Base-by-base conservation (phyloP, 306 rosid genomes). In the Fragaria iinumae region DNA sequence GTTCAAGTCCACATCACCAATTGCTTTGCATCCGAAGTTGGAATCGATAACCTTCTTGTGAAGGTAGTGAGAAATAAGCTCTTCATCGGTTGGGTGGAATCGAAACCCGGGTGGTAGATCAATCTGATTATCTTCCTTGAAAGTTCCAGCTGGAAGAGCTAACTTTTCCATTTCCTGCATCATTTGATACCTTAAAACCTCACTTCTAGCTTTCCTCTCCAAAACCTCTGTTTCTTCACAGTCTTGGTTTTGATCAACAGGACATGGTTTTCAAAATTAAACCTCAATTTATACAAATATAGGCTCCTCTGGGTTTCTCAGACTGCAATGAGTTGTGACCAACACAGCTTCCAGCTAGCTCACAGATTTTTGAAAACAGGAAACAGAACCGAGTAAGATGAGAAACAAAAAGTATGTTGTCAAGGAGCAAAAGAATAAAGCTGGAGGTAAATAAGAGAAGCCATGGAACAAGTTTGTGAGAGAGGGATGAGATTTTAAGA, bases 71-170 rank as follows among this genome's bases (percentile, higher is more conserved):
- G 87, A 88, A 18, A 95, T 90, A n/a, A 95, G 99, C 86, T 95
- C 99, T 82, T 95, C 99, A 84, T 95, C 97, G 11, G 97, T 90
- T 0, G 99, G 99, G 17, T 95, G 99, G 73, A 95, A 95, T 34
- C 99, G 92, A 80, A 95, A 95, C 0, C 99, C 99, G 0, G 91
- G 89, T 0, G 99, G 99, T 82, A 96, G 90, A 74, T 88, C 86
- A 82, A 92, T 74, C 68, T 84, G 79, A 34, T 86, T 88, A 11
- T 91, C 90, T 75, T 89, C 86, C 80, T 79, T 79, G 23, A 48
- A 53, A 44, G 34, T 3, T 1, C 78, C 82, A 0, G 44, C 57
- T 5, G 77, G 62, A 80, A 87, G 45, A 66, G 6, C 49, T 4
- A 34, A 16, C 75, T 84, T 85, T 76, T 90, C 92, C 98, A 90